Conservation (phyloP, 2,329 filamentous ascomycete genomes). For the Aspergillus intermedius region DNA sequence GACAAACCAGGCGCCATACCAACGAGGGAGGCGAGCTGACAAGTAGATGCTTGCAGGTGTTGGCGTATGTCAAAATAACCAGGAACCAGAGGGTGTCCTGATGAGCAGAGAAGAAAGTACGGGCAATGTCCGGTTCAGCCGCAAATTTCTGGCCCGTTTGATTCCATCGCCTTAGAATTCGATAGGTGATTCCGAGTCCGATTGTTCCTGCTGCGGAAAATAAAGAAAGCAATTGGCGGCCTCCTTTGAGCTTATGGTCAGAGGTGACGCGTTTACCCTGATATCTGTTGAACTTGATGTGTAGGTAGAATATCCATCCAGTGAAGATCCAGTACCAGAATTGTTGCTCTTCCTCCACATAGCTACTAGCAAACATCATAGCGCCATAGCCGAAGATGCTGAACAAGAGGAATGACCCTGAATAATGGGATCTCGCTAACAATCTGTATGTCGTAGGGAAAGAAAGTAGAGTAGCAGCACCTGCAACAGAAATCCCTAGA, state of each 20-base stretch:
- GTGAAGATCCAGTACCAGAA: constrained; percentile 89
- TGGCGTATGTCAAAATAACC: constrained; percentile 62
- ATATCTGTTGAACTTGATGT: constrained; percentile 27
- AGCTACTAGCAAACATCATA: constrained; percentile 98
- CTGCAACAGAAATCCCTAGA: constrained; percentile 31
- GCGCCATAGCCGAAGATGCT: constrained; percentile 60
- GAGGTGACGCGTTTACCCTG: too few relatives aligned
- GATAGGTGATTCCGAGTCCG: constrained; percentile 54
- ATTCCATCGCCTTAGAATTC: constrained; percentile 77
- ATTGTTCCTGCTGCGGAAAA: constrained; percentile 22
- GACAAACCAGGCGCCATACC: constrained; percentile 24
- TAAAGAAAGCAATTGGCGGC: not conserved
- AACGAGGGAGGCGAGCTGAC: constrained; percentile 19
- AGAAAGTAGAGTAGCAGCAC: constrained; percentile 39
- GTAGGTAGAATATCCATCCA: constrained; percentile 44
- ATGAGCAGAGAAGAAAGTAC: constrained; percentile 58
- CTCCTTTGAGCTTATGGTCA: not conserved
- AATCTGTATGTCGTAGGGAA: constrained; percentile 22
- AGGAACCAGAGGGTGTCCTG: constrained; percentile 67
- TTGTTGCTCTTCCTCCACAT: constrained; percentile 96
- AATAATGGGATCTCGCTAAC: constrained; percentile 20
- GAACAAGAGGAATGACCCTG: constrained; percentile 39
- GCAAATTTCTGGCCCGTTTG: constrained; percentile 96
- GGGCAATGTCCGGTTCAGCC: constrained; percentile 81
- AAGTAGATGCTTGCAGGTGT: constrained; percentile 45